Conservation (phyloP, 2,329 filamentous ascomycete genomes). For the Monosporascus sp. region DNA sequence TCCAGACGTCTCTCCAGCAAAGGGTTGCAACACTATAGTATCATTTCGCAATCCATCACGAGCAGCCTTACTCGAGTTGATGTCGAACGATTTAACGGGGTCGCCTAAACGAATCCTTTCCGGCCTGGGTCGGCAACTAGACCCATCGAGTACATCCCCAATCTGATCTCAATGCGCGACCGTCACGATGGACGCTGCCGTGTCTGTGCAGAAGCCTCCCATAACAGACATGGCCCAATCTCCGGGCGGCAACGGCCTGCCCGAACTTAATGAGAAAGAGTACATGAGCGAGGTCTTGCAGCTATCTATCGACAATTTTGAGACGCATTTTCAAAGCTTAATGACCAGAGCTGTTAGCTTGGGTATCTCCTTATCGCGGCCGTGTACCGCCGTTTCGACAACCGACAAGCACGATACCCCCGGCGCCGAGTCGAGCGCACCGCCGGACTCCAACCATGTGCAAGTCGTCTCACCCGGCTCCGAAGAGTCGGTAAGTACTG, state of each 20-base stretch:
- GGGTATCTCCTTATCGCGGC: constrained; percentile 28
- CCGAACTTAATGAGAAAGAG: constrained; percentile 23
- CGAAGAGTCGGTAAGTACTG: constrained; percentile 32
- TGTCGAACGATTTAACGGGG: neutral
- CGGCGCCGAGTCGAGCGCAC: constrained; percentile 36
- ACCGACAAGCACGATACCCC: constrained; percentile 31
- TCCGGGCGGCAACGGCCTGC: constrained; percentile 10
- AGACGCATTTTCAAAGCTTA: constrained; percentile 24
- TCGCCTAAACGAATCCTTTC: neutral
- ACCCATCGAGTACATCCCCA: too few relatives aligned
- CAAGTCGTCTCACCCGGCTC: constrained; percentile 40
- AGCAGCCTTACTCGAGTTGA: neutral
- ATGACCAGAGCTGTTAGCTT: constrained; percentile 28
- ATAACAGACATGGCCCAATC: constrained; percentile 10
- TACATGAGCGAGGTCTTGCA: constrained; percentile 24
- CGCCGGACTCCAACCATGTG: constrained; percentile 34
- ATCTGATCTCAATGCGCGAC: neutral
- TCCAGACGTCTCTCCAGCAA: too few relatives aligned
- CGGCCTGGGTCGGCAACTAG: too few relatives aligned
- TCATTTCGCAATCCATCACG: neutral
- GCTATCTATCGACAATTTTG: constrained; percentile 12
- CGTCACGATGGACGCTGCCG: constrained; percentile 4
- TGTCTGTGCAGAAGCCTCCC: constrained; percentile 14
- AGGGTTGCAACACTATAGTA: neutral
- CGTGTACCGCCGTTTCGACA: constrained; percentile 20